phyloP scores from a whole-genome alignment of 2,329 filamentous ascomycete species.

The Ascocoryne sarcoides region DNA sequence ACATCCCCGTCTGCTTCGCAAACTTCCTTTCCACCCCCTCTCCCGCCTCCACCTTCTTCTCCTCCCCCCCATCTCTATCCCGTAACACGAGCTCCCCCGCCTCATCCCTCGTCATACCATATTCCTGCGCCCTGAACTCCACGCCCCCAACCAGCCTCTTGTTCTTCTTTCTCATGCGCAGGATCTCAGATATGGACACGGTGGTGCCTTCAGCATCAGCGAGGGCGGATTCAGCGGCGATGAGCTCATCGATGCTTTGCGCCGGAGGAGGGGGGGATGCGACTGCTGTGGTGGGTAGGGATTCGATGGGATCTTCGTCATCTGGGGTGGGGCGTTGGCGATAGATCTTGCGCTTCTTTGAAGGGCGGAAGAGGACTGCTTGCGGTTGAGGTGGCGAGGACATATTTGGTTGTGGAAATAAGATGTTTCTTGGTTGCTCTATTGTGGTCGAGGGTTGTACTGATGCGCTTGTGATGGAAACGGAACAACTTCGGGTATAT shows the following conservation, averaged over 20 bases:
- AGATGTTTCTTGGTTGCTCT: too few species aligned
- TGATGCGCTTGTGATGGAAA: too few species aligned
- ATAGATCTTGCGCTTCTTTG: constrained; percentile 53
- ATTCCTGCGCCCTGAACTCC: constrained; percentile 37
- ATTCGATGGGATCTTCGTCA: constrained; percentile 15
- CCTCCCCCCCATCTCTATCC: constrained; percentile 16
- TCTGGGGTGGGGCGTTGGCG: constrained; percentile 38
- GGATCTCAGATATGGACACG: constrained; percentile 40
- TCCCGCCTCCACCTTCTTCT: constrained; percentile 2
- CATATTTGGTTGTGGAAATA: too few species aligned
- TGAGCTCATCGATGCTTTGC: constrained; percentile 26
- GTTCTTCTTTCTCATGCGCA: constrained; percentile 43
- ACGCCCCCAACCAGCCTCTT: constrained; percentile 40
- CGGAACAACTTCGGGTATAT: too few species aligned
- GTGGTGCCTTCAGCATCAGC: constrained; percentile 28
- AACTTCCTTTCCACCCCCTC: constrained; percentile 42
- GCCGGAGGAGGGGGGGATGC: constrained; percentile 6
- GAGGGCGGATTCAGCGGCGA: constrained; percentile 12
- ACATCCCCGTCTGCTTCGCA: constrained; percentile 60
- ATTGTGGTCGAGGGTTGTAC: too few species aligned
- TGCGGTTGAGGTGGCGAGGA: too few species aligned
- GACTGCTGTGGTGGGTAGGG: constrained; percentile 5
- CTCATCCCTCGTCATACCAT: constrained; percentile 23
- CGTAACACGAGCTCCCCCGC: constrained; percentile 8
- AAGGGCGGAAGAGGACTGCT: constrained; percentile 43